Base-by-base conservation (phyloP, 805 yeast species). In the Grigorovia yakushimaensis region DNA sequence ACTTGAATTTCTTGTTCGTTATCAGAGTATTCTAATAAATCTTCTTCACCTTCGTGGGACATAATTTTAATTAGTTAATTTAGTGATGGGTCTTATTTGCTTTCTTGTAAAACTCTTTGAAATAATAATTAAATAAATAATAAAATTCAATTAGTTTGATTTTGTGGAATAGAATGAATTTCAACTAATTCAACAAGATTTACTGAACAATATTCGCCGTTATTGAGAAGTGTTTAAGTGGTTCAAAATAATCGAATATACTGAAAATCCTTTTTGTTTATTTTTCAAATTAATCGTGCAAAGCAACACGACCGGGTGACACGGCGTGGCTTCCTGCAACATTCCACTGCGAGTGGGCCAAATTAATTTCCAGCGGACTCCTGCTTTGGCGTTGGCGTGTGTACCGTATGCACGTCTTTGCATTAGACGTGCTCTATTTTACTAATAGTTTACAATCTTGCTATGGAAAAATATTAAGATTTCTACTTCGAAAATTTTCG, bases 11-110 rank as follows among this genome's bases (percentile, higher is more conserved):
- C 83, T 70, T 93, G 98, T 74, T 91, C 98, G 69, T 94, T 85
- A 68, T 93, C 98, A 68, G 97, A 89, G 81, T 93, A 93, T 70
- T 93, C 98, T 73, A 93, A 82, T 68, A 93, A 81, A 78, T 93
- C 98, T 85, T 93, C 98, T 84, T 91, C 98, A 65, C 93, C 94
- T 78, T 85, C 94, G 83, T 86, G 85, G 48, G 96, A 87, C 95
- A 87, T 85, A 20, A 21, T 45, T 47, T 48, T 47, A 19, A 41
- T 30, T 27, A 10, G 9, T 27, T 27, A 27, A 27, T n/a, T n/a
- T n/a, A n/a, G n/a, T n/a, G n/a, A n/a, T n/a, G n/a, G n/a, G n/a
- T n/a, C n/a, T n/a, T n/a, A n/a, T n/a, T n/a, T n/a, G n/a, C n/a
- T n/a, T n/a, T n/a, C n/a, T n/a, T n/a, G n/a, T n/a, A n/a, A n/a